Base-by-base conservation (phyloP, 352 stramenopile genomes). In the Stramenopiles sp. region DNA sequence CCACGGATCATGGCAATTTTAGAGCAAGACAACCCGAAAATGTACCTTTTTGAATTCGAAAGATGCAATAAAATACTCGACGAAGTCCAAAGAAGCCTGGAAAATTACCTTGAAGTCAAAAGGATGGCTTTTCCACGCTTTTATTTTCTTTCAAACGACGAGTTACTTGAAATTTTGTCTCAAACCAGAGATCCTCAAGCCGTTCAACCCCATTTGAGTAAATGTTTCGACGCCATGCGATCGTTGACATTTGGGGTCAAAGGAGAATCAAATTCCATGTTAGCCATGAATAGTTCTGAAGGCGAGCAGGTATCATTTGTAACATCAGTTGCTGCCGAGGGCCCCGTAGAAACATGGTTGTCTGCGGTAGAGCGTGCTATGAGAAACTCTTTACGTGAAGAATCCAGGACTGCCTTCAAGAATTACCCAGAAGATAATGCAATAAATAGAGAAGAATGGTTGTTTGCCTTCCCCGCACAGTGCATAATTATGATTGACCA, bases 131-230 rank as follows among this genome's bases (percentile, higher is more conserved):
- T 95, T 49, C 89, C 89, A 4, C 86, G 88, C 0, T 97, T 97
- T 79, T 97, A 96, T 80, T 97, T 97, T 75, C 78, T 97, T 0
- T 95, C 89, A 0, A 94, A 97, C 73, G 92, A 97, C 68, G 92
- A 94, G 37, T 79, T 97, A 25, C 82, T 97, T 0, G 92, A 97
- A 75, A 97, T 97, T 37, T 78, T 97, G 0, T 89, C 90, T 2
- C 91, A 97, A 68, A 89, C 90, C 1, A 96, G 96, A 80, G 93
- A 97, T 74, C 91, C 92, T 3, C 88, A 94, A 33, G 89, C 88
- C 0, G 90, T 97, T 6, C 91, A 97, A 73, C 90, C 89, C 0
- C 92, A 97, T 78, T 77, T 97, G 36, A 84, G 89, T 0, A 97
- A 97, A 76, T 96, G 88, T 76, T 97, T 97, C 78, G 92, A 97